phyloP scores from a whole-genome alignment of 1,139 yeast species.

The Geotrichum candidum region DNA sequence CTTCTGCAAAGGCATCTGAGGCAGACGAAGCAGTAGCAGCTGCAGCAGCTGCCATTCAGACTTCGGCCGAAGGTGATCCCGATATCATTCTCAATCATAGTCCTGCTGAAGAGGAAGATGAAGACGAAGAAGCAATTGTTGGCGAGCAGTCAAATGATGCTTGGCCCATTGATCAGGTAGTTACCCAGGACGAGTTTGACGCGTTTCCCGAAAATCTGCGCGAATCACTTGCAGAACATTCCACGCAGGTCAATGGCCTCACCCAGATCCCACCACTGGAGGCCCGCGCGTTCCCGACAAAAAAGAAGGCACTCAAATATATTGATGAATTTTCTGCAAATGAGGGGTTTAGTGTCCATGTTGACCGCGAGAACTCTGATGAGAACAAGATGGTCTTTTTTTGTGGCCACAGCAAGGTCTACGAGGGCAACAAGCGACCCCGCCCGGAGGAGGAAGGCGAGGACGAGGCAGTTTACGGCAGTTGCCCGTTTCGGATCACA shows the following conservation, averaged over 20 bases:
- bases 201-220: slow-evolving; percentile 6
- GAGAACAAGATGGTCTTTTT: neutral
- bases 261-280: slow-evolving; percentile 10
- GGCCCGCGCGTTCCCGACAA: slow-evolving; percentile 3
- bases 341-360: slow-evolving; percentile 8
- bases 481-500: slow-evolving; percentile 7
- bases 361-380: neutral
- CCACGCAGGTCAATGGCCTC: slow-evolving; percentile 13
- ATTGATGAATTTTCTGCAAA: neutral
- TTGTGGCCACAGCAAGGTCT: neutral
- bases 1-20: neutral
- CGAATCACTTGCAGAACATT: slow-evolving; percentile 5
- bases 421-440: neutral
- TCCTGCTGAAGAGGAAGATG: neutral
- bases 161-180: slow-evolving; percentile 14
- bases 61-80: neutral
- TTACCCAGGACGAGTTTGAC: slow-evolving; percentile 7
- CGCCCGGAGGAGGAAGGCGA: neutral
- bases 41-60: slow-evolving; percentile 14
- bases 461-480: neutral
- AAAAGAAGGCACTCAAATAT: slow-evolving; percentile 4
- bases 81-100: neutral
- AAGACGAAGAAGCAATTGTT: neutral
- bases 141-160: neutral
- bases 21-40: slow-evolving; percentile 14